Conservation (phyloP, 495 filamentous ascomycete genomes). For the Aspergillus avenaceus region DNA sequence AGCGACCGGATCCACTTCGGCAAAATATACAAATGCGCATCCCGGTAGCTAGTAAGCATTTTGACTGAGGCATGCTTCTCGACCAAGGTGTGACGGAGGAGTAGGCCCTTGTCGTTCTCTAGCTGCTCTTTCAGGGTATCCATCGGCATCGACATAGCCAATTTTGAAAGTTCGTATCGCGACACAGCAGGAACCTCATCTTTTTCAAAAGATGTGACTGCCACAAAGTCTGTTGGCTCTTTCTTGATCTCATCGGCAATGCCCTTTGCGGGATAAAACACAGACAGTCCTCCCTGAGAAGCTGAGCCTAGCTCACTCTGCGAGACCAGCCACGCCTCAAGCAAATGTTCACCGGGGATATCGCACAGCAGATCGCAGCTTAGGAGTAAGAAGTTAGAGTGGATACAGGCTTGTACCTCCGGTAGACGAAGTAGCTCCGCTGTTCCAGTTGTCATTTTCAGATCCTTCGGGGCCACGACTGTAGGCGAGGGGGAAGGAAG, state of each 20-base stretch:
- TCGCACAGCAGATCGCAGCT: slow-evolving; percentile 95
- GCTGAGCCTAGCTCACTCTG: slow-evolving; percentile 55
- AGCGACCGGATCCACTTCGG: slow-evolving; percentile 89
- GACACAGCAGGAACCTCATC: slow-evolving; percentile 47
- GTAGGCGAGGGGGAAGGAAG: slow-evolving; percentile 71
- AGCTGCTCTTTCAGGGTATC: slow-evolving; percentile 79
- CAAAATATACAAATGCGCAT: slow-evolving; percentile 90
- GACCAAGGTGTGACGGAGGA: slow-evolving; percentile 67
- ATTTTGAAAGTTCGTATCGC: slow-evolving; percentile 57
- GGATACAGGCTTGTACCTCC: slow-evolving; percentile 66
- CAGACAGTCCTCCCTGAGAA: slow-evolving; percentile 68
- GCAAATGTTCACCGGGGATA: slow-evolving; percentile 70
- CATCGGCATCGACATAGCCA: slow-evolving; percentile 75
- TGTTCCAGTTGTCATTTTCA: slow-evolving; percentile 77
- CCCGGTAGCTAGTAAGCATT: slow-evolving; percentile 74
- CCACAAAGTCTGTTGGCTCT: slow-evolving; percentile 88
- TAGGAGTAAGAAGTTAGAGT: slow-evolving; percentile 80
- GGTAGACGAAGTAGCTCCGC: slow-evolving; percentile 83
- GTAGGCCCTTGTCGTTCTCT: slow-evolving; percentile 67
- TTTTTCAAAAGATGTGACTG: slow-evolving; percentile 59
- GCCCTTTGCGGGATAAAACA: slow-evolving; percentile 86
- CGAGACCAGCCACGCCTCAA: slow-evolving; percentile 90
- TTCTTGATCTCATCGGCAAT: slow-evolving; percentile 69
- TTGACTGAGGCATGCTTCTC: slow-evolving; percentile 65
- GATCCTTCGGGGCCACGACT: slow-evolving; percentile 65